Conservation (phyloP, 2,329 filamentous ascomycete species). For the Pseudopithomyces chartarum region DNA sequence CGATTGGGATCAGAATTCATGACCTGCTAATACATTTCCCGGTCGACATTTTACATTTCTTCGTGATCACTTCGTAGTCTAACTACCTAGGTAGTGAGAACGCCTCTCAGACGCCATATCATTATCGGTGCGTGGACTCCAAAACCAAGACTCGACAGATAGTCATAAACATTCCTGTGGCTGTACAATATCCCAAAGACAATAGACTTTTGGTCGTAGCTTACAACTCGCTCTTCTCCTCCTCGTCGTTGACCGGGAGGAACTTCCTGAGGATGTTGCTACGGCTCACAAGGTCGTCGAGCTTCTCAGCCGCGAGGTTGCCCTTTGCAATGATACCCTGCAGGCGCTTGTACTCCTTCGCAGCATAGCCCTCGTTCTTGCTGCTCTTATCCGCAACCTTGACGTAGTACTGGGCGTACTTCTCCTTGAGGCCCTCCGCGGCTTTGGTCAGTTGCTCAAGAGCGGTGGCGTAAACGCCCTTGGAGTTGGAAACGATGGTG, state of each 20-base stretch:
- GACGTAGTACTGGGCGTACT: slow-evolving; percentile 93
- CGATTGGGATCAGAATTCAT: neutral
- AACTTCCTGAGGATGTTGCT: slow-evolving; percentile 88
- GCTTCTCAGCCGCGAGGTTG: slow-evolving; percentile 80
- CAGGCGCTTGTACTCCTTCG: slow-evolving; percentile 84
- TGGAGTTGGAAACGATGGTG: slow-evolving; percentile 73
- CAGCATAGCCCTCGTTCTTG: slow-evolving; percentile 76
- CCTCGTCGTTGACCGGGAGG: slow-evolving; percentile 55
- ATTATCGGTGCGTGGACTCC: too few relatives aligned
- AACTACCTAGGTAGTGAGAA: neutral
- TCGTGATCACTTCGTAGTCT: neutral
- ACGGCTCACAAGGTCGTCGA: slow-evolving; percentile 84
- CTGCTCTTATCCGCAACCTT: slow-evolving; percentile 86
- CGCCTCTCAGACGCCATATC: neutral
- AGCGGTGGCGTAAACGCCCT: slow-evolving; percentile 65
- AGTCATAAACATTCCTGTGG: too few relatives aligned
- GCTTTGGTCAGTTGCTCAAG: slow-evolving; percentile 74
- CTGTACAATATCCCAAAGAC: too few relatives aligned
- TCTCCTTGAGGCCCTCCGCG: slow-evolving; percentile 70
- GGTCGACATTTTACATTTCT: neutral
- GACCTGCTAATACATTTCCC: neutral
- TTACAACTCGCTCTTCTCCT: slow-evolving; percentile 74
- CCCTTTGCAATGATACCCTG: slow-evolving; percentile 84
- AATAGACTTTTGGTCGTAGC: too few relatives aligned
- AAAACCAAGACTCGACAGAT: too few relatives aligned